A percentile compares a stretch with the other conserved stretches of the same genome.
phyloP scores from a whole-genome alignment of 2,329 filamentous ascomycete genomes.

The Xylariaceae sp. region DNA sequence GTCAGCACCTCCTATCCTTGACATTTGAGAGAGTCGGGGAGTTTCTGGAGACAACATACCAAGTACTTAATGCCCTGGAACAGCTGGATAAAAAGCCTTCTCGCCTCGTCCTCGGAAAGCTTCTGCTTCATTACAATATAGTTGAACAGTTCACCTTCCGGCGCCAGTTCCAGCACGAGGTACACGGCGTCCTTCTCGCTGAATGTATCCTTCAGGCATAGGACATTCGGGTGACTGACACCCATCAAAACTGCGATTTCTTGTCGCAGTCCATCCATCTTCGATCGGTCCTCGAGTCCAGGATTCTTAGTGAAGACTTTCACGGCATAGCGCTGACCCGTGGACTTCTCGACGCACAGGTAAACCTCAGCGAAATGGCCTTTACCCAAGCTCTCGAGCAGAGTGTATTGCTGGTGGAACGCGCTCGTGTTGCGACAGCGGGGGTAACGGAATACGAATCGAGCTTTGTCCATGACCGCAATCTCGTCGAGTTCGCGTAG shows the following conservation, averaged over 20 bases:
- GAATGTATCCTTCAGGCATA: slow-evolving; percentile 93
- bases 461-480: slow-evolving; percentile 74
- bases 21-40: slow-evolving; percentile 27
- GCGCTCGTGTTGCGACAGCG: slow-evolving; percentile 65
- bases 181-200: slow-evolving; percentile 88
- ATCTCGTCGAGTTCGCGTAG: slow-evolving; percentile 88
- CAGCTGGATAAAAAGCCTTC: slow-evolving; percentile 83
- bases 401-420: slow-evolving; percentile 81
- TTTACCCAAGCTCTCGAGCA: slow-evolving; percentile 82
- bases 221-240: slow-evolving; percentile 88
- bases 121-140: slow-evolving; percentile 88
- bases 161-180: slow-evolving; percentile 81
- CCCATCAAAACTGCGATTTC: slow-evolving; percentile 96
- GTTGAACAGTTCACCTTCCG: slow-evolving; percentile 94
- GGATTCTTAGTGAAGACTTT: slow-evolving; percentile 88
- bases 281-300: slow-evolving; percentile 76
- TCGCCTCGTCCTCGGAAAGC: slow-evolving; percentile 74
- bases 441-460: slow-evolving; percentile 90
- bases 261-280: slow-evolving; percentile 81
- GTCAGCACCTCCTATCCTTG: slow-evolving; percentile 4
- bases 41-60: slow-evolving; percentile 48
- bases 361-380: slow-evolving; percentile 95
- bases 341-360: slow-evolving; percentile 78
- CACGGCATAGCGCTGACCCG: slow-evolving; percentile 79
- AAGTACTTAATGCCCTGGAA: slow-evolving; percentile 94